Percentiles rank a stretch among this genome's conserved stretches.
Evolutionary conservation across 257 asterid genomes (phyloP).

Genomic region (Capsicum rhomboideum): DNA sequence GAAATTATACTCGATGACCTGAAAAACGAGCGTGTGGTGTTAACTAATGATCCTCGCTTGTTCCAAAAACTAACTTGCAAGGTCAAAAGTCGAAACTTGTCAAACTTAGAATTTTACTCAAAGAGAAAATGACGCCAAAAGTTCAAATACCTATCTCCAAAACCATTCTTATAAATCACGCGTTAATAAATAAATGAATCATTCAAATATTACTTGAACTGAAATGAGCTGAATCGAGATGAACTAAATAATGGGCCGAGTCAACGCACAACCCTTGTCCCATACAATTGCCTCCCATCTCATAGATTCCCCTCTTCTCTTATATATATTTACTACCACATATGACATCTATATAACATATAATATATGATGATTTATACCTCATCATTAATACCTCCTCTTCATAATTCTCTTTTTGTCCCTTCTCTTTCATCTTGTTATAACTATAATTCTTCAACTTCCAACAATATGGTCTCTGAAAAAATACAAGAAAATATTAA

Average conservation of each 20-base stretch:
- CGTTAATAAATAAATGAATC: not conserved
- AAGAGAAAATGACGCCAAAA: no score
- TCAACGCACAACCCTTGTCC: not conserved
- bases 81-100: not conserved
- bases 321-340: not conserved
- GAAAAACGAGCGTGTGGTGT: not conserved
- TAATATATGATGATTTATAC: not conserved
- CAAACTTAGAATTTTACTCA: not conserved
- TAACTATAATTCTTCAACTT: not conserved
- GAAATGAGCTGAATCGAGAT: no score
- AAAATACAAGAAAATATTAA: conserved; percentile 2
- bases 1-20: not conserved
- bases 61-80: not conserved
- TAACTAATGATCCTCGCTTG: not conserved
- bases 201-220: not conserved
- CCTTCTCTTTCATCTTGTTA: not conserved
- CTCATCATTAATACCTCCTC: not conserved
- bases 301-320: not conserved
- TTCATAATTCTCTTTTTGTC: not conserved
- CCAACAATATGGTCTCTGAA: not conserved
- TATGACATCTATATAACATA: not conserved
- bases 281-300: not conserved
- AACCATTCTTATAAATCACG: not conserved
- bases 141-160: not conserved
- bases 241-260: not conserved